These are phyloP conservation scores for Cyclostephanos tholiformis DNA, from an alignment of 108 stramenopile genomes.

Conservation along the genomic window DNA sequence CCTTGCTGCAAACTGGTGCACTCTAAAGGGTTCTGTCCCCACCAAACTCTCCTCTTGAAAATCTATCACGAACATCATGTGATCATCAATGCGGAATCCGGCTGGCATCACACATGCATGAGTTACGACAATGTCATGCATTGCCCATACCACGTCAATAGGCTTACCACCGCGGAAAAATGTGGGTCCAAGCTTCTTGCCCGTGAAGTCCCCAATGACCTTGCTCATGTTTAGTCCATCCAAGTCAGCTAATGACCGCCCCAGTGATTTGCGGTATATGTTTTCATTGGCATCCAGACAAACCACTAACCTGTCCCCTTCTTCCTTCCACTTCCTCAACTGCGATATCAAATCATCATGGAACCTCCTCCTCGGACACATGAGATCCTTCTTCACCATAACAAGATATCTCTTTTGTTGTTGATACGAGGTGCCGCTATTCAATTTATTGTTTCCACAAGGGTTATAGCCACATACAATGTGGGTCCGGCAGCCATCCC, in stretches of 20 bases:
- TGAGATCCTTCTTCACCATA: background rate
- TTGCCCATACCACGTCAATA: conserved; percentile 21
- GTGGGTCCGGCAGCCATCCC: background rate
- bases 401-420: background rate
- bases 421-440: background rate
- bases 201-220: background rate
- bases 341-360: background rate
- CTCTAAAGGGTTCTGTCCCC: background rate
- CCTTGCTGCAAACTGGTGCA: too few relatives aligned
- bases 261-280: background rate
- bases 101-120: conserved; percentile 13
- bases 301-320: background rate
- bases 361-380: too few relatives aligned
- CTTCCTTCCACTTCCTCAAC: background rate
- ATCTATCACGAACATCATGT: background rate
- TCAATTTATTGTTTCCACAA: too few relatives aligned
- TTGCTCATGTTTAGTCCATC: background rate
- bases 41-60: background rate
- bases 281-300: background rate
- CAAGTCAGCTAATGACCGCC: background rate
- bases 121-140: too few relatives aligned
- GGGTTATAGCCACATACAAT: background rate
- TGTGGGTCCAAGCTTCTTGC: background rate
- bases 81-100: conserved; percentile 9
- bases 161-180: background rate